Evolutionary conservation across 345 rosid species (phyloP).

Genomic region (Diplotaxis tenuifolia): DNA sequence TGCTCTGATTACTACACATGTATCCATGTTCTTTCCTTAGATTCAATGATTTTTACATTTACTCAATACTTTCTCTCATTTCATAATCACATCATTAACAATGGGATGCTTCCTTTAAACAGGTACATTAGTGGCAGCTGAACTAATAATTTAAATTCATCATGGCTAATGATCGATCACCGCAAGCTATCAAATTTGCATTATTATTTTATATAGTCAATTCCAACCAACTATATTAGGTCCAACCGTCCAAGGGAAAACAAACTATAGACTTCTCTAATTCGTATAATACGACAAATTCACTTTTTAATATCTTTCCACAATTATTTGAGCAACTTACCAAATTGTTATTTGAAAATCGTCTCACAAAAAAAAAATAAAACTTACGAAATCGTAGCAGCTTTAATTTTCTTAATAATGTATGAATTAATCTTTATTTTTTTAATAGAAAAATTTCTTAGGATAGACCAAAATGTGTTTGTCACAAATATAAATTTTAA

Average conservation of each 20-base stretch:
- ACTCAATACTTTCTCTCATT: slow-evolving; percentile 4
- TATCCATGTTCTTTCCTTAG: neutral
- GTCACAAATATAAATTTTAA: too few species aligned
- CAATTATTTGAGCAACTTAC: neutral
- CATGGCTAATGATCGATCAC: slow-evolving; percentile 15
- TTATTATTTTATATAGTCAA: slow-evolving; percentile 4
- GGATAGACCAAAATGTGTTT: too few species aligned
- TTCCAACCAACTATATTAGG: slow-evolving; percentile 9
- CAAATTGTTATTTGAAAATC: neutral
- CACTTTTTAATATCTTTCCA: neutral
- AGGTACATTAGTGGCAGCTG: slow-evolving; percentile 1
- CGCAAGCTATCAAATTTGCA: slow-evolving; percentile 19
- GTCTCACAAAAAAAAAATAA: neutral
- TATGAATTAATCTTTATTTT: too few species aligned
- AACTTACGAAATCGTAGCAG: neutral
- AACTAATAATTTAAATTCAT: slow-evolving; percentile 15
- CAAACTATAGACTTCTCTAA: neutral
- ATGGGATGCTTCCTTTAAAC: neutral
- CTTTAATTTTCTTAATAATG: neutral
- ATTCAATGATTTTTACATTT: neutral
- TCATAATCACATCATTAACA: neutral
- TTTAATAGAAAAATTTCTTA: too few species aligned
- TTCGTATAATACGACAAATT: neutral
- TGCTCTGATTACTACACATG: neutral
- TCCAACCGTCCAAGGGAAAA: slow-evolving; percentile 8